These are phyloP conservation scores for Heterobasidion annosum DNA, from an alignment of 1,284 basidiomycete species.

Conservation along the genomic window DNA sequence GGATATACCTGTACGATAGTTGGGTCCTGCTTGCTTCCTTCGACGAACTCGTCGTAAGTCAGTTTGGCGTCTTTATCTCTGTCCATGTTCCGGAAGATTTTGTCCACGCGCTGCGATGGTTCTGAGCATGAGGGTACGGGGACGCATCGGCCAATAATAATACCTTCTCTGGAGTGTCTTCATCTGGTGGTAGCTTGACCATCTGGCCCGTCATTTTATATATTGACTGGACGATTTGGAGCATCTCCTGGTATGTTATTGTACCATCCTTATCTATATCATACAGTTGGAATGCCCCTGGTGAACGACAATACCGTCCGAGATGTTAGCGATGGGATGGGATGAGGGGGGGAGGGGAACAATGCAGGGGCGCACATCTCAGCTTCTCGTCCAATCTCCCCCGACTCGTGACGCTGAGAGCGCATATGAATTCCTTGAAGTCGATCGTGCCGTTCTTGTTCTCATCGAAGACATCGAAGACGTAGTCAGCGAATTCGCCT, in stretches of 20 bases:
- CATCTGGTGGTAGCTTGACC: slow-evolving; percentile 95
- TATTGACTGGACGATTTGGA: slow-evolving; percentile 91
- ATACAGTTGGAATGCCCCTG: slow-evolving; percentile 99
- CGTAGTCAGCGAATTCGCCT: slow-evolving; percentile 94
- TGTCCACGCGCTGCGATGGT: slow-evolving; percentile 78
- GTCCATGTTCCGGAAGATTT: slow-evolving; percentile 94
- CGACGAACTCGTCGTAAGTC: slow-evolving; percentile 93
- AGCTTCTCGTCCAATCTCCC: slow-evolving; percentile 97
- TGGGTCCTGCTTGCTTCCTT: slow-evolving; percentile 95
- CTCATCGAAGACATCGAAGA: slow-evolving; percentile 97
- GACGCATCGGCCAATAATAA: background rate
- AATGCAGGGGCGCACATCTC: slow-evolving; percentile 64
- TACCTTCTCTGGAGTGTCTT: slow-evolving; percentile 98
- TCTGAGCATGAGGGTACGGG: background rate
- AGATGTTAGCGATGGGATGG: slow-evolving; percentile 9
- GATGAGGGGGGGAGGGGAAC: slow-evolving; percentile 6
- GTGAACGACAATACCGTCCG: slow-evolving; percentile 10
- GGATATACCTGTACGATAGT: slow-evolving; percentile 85
- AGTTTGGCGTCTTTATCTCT: slow-evolving; percentile 83
- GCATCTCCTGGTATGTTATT: slow-evolving; percentile 98
- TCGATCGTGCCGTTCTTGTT: slow-evolving; percentile 96
- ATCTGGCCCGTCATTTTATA: slow-evolving; percentile 99
- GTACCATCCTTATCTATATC: slow-evolving; percentile 97
- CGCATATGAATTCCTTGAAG: slow-evolving; percentile 99
- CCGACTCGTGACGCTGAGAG: slow-evolving; percentile 89